These are phyloP conservation scores for Potentilla sterilis DNA, from an alignment of 306 rosid species.

Conservation along the genomic window DNA sequence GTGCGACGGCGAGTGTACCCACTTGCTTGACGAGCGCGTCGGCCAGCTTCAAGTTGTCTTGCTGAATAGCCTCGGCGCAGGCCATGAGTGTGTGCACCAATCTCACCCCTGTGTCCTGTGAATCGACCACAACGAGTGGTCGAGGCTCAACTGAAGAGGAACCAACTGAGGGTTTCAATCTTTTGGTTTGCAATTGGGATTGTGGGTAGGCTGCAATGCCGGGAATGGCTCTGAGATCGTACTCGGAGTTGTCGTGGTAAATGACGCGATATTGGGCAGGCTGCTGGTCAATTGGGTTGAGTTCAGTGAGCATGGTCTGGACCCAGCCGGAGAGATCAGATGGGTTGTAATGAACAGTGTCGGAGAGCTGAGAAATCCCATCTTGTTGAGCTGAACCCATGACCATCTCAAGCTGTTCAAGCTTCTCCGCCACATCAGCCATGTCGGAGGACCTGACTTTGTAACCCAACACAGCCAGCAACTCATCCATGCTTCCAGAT, in stretches of 20 bases:
- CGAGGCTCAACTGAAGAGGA: slow-evolving; percentile 27
- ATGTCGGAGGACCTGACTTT: slow-evolving; percentile 69
- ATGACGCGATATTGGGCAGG: slow-evolving; percentile 10
- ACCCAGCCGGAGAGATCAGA: slow-evolving; percentile 82
- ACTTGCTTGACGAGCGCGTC: slow-evolving; percentile 62
- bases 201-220: slow-evolving; percentile 70
- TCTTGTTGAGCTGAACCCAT: slow-evolving; percentile 66
- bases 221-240: slow-evolving; percentile 77
- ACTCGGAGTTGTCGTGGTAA: slow-evolving; percentile 67
- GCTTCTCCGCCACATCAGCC: slow-evolving; percentile 75
- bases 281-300: slow-evolving; percentile 20
- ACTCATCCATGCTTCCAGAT: slow-evolving; percentile 49
- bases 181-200: neutral
- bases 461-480: slow-evolving; percentile 68
- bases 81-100: slow-evolving; percentile 81
- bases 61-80: slow-evolving; percentile 74
- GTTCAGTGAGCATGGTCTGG: slow-evolving; percentile 67
- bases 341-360: slow-evolving; percentile 77
- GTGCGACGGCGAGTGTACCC: slow-evolving; percentile 52
- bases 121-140: slow-evolving; percentile 59
- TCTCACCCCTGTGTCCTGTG: slow-evolving; percentile 74
- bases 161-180: slow-evolving; percentile 4
- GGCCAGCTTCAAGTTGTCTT: slow-evolving; percentile 55
- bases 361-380: slow-evolving; percentile 62
- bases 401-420: slow-evolving; percentile 75